Conservation (phyloP, 2,329 filamentous ascomycete species). For the Ophiostoma himal-ulmi region DNA sequence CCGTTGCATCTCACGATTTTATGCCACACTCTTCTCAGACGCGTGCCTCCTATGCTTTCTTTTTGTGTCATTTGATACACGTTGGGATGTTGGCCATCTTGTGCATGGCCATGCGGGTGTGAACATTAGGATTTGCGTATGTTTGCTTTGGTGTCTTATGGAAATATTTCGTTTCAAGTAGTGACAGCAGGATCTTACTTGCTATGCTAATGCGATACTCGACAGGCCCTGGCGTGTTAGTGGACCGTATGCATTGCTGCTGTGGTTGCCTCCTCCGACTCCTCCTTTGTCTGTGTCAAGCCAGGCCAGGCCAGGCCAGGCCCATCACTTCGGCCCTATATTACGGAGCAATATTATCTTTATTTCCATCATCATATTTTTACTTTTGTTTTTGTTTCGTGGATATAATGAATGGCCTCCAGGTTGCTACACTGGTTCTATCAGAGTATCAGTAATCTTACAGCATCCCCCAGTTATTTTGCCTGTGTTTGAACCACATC, state of each 20-base stretch:
- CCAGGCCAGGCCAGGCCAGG: neutral
- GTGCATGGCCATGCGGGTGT: neutral
- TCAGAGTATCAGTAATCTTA: neutral
- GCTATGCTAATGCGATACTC: too few species aligned
- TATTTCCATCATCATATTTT: neutral
- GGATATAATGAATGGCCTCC: neutral
- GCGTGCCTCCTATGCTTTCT: constrained; percentile 4
- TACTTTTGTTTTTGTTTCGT: neutral
- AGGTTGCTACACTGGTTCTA: neutral
- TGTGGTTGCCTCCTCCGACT: neutral
- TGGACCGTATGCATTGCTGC: neutral
- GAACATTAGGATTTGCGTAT: neutral
- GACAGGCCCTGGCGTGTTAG: too few species aligned
- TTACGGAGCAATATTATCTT: neutral
- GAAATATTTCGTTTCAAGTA: neutral
- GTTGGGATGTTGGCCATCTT: neutral
- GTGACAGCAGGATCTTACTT: too few species aligned
- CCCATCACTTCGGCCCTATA: neutral
- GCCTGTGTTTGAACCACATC: neutral
- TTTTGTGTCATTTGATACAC: neutral
- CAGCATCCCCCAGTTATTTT: neutral
- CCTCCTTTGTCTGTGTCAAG: neutral
- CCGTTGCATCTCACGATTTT: constrained; percentile 2
- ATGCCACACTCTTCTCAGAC: neutral
- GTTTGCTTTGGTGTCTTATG: neutral